phyloP scores from a whole-genome alignment of 495 filamentous ascomycete species.

The Apodospora peruviana region DNA sequence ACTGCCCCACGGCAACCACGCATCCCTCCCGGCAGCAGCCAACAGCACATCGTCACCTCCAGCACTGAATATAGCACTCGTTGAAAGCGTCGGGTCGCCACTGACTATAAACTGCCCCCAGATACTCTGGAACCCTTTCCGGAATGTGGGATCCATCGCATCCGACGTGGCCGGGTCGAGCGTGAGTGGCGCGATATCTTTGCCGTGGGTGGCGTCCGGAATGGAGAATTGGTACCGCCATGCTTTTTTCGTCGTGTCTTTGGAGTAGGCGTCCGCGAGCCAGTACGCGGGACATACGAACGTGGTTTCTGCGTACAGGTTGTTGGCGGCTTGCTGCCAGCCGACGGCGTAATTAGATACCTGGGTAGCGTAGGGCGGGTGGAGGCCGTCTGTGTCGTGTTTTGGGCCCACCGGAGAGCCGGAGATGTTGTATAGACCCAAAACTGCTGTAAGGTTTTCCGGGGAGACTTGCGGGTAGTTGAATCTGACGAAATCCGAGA shows the following conservation, averaged over 20 bases:
- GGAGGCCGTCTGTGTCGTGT: slow-evolving; percentile 22
- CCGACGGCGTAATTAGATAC: slow-evolving; percentile 15
- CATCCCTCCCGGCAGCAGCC: slow-evolving; percentile 11
- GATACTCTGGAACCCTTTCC: slow-evolving; percentile 22
- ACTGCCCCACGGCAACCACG: slow-evolving; percentile 26
- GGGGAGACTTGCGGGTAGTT: slow-evolving; percentile 47
- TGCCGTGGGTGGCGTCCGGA: slow-evolving; percentile 47
- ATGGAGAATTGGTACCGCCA: slow-evolving; percentile 61
- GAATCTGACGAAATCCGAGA: slow-evolving; percentile 37
- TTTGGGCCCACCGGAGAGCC: slow-evolving; percentile 12
- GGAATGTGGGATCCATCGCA: slow-evolving; percentile 21
- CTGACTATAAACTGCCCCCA: slow-evolving; percentile 52
- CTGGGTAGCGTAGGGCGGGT: slow-evolving; percentile 9
- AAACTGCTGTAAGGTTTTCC: slow-evolving; percentile 36
- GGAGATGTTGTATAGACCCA: slow-evolving; percentile 40
- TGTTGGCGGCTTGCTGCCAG: slow-evolving; percentile 35
- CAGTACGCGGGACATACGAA: slow-evolving; percentile 61
- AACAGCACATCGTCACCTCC: slow-evolving; percentile 13
- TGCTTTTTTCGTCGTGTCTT: slow-evolving; percentile 7
- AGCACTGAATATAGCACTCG: background rate
- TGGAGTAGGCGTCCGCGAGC: slow-evolving; percentile 53
- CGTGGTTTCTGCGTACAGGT: slow-evolving; percentile 56
- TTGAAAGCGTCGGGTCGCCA: slow-evolving; percentile 43
- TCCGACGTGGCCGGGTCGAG: slow-evolving; percentile 3
- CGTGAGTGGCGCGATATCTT: slow-evolving; percentile 35